Base-by-base conservation (phyloP, 495 filamentous ascomycete species). In the Penicillium angulare region DNA sequence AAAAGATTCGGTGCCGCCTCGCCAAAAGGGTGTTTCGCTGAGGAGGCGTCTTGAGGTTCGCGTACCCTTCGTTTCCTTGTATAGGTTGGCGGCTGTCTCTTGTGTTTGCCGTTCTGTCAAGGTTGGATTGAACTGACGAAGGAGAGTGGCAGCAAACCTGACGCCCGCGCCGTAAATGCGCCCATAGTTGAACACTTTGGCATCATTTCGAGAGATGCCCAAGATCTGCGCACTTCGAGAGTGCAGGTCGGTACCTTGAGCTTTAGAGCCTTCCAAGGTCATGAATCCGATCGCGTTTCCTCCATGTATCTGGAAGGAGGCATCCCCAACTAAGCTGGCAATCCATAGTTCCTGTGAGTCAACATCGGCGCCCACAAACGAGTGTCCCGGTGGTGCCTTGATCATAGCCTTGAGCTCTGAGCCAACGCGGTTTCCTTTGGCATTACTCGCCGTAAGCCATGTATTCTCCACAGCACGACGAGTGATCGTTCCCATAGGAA, bases 321-420 rank as follows among this genome's bases (percentile, higher is more conserved):
- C 86, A 69, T 99, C 93, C 17, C 93, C 93, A 24, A 99, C 83
- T 4, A 99, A 79, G 68, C 88, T 92, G 6, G 93, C 93, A 59
- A 99, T 99, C 93, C 93, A 99, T 24, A 99, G 79, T 69, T 99
- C 93, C 65, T 99, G 86, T n/a, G 92, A 97, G 60, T 99, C 93
- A 6, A 99, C 93, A 67, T 99, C 93, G 3, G 95, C 93, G 26
- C 93, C 93, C 43, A 99, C 93, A 67, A 99, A 96, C 44, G 79
- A 84, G 55, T 97, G 90, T 24, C 93, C 93, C 18, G 84, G 84
- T 0, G 93, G 93, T 13, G 95, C 91, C 60, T 85, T 89, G 56
- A 99, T 83, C 89, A 97, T 97, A 26, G 92, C 89, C 64, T 99
- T 99, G 13, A 99, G 77, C 64, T 99, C 93, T 15, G 93, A 97